These are phyloP conservation scores for Akanthomyces dipterigenus DNA, from an alignment of 2,329 filamentous ascomycete species.

Conservation along the genomic window DNA sequence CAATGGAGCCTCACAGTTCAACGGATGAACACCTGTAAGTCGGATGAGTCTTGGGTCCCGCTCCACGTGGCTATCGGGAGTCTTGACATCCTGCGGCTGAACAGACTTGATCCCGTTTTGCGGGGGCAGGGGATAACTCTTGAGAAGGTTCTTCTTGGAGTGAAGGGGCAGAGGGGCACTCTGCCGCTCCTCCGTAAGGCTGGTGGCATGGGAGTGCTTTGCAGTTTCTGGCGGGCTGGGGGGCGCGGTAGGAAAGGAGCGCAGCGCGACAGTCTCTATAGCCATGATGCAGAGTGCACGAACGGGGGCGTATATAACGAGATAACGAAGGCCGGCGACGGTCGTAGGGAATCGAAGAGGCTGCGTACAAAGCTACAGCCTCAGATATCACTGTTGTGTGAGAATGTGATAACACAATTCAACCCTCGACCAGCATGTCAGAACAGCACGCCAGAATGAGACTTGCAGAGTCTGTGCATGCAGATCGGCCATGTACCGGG, in stretches of 20 bases:
- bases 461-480: neutral
- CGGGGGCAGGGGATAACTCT: conserved; percentile 6
- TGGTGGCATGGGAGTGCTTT: conserved; percentile 19
- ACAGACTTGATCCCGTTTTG: conserved; percentile 1
- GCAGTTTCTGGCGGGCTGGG: conserved; percentile 3
- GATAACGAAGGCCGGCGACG: neutral
- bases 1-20: conserved; percentile 82
- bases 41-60: conserved; percentile 77
- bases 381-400: neutral
- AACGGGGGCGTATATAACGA: neutral
- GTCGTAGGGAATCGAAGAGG: neutral
- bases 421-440: neutral
- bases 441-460: neutral
- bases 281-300: neutral
- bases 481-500: neutral
- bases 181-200: conserved; percentile 18
- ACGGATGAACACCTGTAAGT: conserved; percentile 82
- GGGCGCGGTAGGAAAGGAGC: neutral
- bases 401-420: neutral
- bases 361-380: neutral
- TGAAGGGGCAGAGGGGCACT: neutral
- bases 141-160: neutral
- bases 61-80: conserved; percentile 51
- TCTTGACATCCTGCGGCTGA: neutral
- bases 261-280: neutral